Evolutionary conservation across 2,329 filamentous ascomycete genomes (phyloP).

Genomic region (Trichoderma pleuroti): DNA sequence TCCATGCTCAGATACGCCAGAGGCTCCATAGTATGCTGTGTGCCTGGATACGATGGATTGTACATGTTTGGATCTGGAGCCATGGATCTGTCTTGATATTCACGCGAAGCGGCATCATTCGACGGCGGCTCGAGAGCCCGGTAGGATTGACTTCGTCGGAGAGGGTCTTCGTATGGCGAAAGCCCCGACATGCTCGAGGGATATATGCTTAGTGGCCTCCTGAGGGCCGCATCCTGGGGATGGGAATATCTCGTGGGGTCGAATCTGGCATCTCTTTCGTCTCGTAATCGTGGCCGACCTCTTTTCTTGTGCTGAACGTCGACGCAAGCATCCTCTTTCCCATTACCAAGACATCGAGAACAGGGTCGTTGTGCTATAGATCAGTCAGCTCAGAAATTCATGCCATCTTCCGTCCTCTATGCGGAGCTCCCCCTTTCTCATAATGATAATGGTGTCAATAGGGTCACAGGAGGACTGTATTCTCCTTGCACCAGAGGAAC

Average conservation of each 20-base stretch:
- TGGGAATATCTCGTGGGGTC: constrained; percentile 49
- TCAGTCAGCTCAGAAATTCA: constrained; percentile 32
- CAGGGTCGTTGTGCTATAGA: constrained; percentile 68
- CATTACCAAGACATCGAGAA: constrained; percentile 70
- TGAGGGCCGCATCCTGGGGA: constrained; percentile 43
- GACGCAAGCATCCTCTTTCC: constrained; percentile 75
- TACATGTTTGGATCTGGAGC: constrained; percentile 49
- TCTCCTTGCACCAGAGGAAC: background rate
- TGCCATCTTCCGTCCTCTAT: background rate
- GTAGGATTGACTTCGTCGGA: constrained; percentile 47
- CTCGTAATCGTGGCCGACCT: constrained; percentile 71
- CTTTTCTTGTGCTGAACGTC: constrained; percentile 86
- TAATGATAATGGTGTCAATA: background rate
- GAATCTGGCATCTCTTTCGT: constrained; percentile 62
- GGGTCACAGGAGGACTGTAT: background rate
- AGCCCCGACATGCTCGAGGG: constrained; percentile 42
- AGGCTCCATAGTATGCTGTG: constrained; percentile 45
- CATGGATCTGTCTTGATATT: constrained; percentile 49
- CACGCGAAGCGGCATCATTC: constrained; percentile 41
- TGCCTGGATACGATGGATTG: constrained; percentile 41
- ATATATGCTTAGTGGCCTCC: constrained; percentile 52
- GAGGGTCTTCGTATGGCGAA: constrained; percentile 45
- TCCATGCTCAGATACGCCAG: constrained; percentile 57
- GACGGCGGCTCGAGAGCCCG: constrained; percentile 52
- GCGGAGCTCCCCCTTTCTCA: background rate